phyloP scores from a whole-genome alignment of 805 yeast genomes.

The Candida manassasensis region DNA sequence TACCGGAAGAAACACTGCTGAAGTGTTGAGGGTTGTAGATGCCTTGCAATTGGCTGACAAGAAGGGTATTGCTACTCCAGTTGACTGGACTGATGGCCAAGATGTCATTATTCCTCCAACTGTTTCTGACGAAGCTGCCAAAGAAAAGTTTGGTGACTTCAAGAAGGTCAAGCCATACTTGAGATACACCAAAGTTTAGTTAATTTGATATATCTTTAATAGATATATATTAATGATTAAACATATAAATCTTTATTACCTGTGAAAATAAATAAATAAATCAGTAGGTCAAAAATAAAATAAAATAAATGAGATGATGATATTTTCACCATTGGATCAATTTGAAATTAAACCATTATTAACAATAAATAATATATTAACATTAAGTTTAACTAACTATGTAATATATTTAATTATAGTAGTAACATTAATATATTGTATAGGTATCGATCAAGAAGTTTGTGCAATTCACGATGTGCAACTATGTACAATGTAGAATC shows the following conservation, averaged over 20 bases:
- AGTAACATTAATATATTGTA: neutral
- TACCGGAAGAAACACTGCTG: constrained; percentile 73
- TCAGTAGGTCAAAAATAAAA: neutral
- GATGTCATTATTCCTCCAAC: constrained; percentile 71
- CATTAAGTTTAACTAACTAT: neutral
- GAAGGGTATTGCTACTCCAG: constrained; percentile 62
- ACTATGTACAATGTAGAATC: too few species aligned
- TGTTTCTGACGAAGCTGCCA: constrained; percentile 56
- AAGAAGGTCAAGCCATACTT: constrained; percentile 58
- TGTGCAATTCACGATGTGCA: too few species aligned
- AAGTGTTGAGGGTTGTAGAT: constrained; percentile 64
- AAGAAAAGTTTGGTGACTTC: constrained; percentile 56
- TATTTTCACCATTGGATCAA: neutral
- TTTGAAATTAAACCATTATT: neutral
- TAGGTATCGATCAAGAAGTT: too few species aligned
- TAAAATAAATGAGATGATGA: neutral
- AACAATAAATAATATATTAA: neutral
- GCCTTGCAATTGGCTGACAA: constrained; percentile 63
- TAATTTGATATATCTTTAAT: neutral
- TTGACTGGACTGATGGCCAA: constrained; percentile 69
- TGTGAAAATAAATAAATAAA: too few species aligned
- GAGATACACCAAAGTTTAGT: constrained; percentile 43
- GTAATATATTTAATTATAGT: neutral
- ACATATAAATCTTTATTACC: too few species aligned
- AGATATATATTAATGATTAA: neutral